Base-by-base conservation (phyloP, 306 rosid species). In the Vigna hirtella region DNA sequence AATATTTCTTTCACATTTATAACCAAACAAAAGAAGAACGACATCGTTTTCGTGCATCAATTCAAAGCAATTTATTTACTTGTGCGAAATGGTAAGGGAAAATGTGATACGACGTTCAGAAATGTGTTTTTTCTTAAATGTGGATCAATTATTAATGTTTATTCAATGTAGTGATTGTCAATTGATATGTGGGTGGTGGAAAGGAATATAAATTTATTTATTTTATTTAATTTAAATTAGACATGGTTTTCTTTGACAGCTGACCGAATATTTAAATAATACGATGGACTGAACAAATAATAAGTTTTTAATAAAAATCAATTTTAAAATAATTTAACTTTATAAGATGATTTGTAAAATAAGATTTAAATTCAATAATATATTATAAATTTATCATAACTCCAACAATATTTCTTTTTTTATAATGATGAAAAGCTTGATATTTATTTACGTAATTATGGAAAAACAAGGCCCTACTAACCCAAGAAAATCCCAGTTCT, bases 1-100 rank as follows among this genome's bases (percentile, higher is more conserved):
- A 59, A 67, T 68, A 9, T 66, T 74, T 77, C 13, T 30, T 30
- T 42, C 15, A 22, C 45, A 36, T 63, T 36, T 14, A 36, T 63
- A n/a, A 63, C 8, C 26, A n/a, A 74, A 17, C 15, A 30, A 30
- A 65, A 38, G 17, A 52, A 32, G 4, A 48, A 42, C 67, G 14
- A 11, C 16, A 57, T 32, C 68, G 40, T 58, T 77, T 52, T 15
- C 8, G 38, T 64, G 42, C 65, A 36, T 48, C 26, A 22, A n/a
- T 40, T 63, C 79, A 51, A 52, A 15, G 14, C 40, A 14, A 55
- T 58, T 55, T 36, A 22, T 58, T 42, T 22, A 58, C 64, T 43
- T n/a, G 7, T 15, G 15, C 7, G 6, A 4, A 55, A 36, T 34
- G 38, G 13, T 5, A 22, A 0, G 7, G 3, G 9, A 38, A 6